Percentiles rank a stretch among this genome's conserved stretches.
These are phyloP conservation scores for Phanerodontia chrysosporium DNA, from an alignment of 768 basidiomycete genomes.

Conservation along the genomic window DNA sequence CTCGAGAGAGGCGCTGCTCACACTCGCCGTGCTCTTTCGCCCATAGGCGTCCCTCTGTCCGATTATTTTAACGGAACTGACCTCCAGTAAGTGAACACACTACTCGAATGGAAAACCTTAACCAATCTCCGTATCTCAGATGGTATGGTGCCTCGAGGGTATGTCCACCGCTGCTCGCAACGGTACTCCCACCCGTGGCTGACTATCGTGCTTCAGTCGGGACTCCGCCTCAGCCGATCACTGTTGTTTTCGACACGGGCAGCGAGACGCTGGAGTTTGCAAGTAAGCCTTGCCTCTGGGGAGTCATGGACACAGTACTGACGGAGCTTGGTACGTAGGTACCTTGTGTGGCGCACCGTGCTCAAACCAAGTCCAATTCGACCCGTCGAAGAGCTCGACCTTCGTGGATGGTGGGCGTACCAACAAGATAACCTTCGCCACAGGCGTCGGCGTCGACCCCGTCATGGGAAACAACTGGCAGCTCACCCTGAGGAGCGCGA, in stretches of 20 bases:
- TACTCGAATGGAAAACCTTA: not conserved
- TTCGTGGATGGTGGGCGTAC: slow-evolving; percentile 41
- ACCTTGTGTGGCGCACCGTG: slow-evolving; percentile 45
- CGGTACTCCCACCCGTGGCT: too few species aligned
- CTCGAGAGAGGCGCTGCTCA: slow-evolving; percentile 10
- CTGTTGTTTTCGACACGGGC: slow-evolving; percentile 57
- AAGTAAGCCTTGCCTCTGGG: slow-evolving; percentile 34
- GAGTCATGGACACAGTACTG: too few species aligned
- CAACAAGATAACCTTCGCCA: slow-evolving; percentile 46
- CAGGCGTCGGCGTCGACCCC: slow-evolving; percentile 51
- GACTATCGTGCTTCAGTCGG: slow-evolving; percentile 35
- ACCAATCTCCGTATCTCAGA: too few species aligned
- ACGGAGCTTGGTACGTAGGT: too few species aligned
- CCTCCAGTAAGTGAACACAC: slow-evolving; percentile 38
- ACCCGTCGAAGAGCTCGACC: slow-evolving; percentile 45
- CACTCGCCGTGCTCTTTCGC: slow-evolving; percentile 21
- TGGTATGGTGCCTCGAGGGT: too few species aligned
- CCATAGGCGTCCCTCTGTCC: slow-evolving; percentile 40
- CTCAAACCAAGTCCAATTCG: slow-evolving; percentile 41
- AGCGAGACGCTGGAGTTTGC: slow-evolving; percentile 45
- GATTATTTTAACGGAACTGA: slow-evolving; percentile 57
- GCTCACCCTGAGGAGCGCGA: slow-evolving; percentile 40
- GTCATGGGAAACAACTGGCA: slow-evolving; percentile 42
- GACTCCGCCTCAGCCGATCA: slow-evolving; percentile 45
- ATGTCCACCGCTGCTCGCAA: too few species aligned